phyloP scores from a whole-genome alignment of 495 filamentous ascomycete genomes.

The Penicillium manginii region DNA sequence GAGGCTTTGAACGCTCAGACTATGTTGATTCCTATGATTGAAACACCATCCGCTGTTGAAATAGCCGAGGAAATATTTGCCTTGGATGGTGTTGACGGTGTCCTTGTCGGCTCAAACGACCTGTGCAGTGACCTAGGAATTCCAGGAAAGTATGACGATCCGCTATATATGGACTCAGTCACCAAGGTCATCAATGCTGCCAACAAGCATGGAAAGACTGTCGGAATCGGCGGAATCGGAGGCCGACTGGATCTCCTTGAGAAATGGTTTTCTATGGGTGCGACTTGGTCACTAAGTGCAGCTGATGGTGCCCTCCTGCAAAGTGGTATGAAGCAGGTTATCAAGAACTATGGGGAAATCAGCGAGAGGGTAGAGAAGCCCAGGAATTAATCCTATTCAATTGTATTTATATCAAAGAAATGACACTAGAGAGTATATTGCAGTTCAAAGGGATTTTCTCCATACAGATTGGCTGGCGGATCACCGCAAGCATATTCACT shows the following conservation, averaged over 20 bases:
- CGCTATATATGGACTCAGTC: slow-evolving; percentile 22
- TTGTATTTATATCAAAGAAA: slow-evolving; percentile 3
- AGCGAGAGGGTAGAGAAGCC: slow-evolving; percentile 23
- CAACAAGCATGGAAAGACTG: slow-evolving; percentile 28
- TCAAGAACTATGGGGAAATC: slow-evolving; percentile 33
- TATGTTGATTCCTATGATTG: slow-evolving; percentile 40
- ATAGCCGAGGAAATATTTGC: slow-evolving; percentile 33
- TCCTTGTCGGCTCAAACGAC: slow-evolving; percentile 41
- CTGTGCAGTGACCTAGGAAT: slow-evolving; percentile 33
- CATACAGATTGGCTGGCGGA: slow-evolving; percentile 15
- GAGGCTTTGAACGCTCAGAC: slow-evolving; percentile 29
- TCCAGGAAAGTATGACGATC: slow-evolving; percentile 33
- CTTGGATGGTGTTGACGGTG: slow-evolving; percentile 32
- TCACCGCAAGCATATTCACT: slow-evolving; percentile 36
- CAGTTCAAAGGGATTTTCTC: slow-evolving; percentile 22
- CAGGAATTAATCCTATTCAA: slow-evolving; percentile 8
- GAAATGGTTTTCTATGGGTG: slow-evolving; percentile 36
- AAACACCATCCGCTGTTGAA: slow-evolving; percentile 33
- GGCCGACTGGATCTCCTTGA: slow-evolving; percentile 32
- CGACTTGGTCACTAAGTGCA: slow-evolving; percentile 36
- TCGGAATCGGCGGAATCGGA: slow-evolving; percentile 37
- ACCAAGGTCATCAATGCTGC: slow-evolving; percentile 28
- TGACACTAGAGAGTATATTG: slow-evolving; percentile 6
- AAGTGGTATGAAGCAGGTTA: slow-evolving; percentile 32
- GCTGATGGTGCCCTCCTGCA: slow-evolving; percentile 32